Conservation (phyloP, 345 rosid genomes). For the Aquilaria malaccensis region DNA sequence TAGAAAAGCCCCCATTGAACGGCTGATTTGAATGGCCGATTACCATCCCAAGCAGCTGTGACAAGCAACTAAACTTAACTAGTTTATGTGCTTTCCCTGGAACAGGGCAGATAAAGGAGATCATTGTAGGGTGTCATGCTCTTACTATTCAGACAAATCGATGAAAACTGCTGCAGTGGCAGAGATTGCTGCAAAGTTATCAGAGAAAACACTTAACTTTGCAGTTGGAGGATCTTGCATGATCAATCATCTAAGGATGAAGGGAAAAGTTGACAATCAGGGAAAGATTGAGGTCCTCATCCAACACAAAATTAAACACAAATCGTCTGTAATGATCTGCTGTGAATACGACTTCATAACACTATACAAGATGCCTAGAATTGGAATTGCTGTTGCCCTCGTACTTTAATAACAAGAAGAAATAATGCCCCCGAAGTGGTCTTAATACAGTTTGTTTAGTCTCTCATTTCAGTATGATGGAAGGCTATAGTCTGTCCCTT, state of each 20-base stretch:
- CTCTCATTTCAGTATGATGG: too few relatives aligned
- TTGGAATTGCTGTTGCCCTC: constrained; percentile 12
- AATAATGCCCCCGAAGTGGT: too few relatives aligned
- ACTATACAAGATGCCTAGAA: constrained; percentile 4
- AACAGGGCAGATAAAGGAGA: constrained; percentile 13
- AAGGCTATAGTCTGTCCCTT: too few relatives aligned
- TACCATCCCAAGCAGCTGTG: not conserved
- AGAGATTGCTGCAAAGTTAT: constrained; percentile 8
- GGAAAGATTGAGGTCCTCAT: constrained; percentile 11
- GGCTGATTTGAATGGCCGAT: too few relatives aligned
- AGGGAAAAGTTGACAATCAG: constrained; percentile 4
- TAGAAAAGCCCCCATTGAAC: not conserved
- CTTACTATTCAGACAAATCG: not conserved
- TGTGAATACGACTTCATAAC: constrained; percentile 7
- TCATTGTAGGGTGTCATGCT: constrained; percentile 4
- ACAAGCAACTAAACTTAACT: not conserved
- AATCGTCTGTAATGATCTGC: constrained; percentile 3
- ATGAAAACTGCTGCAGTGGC: constrained; percentile 4
- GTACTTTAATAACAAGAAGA: too few relatives aligned
- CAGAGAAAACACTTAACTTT: not conserved
- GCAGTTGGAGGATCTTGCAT: constrained; percentile 7
- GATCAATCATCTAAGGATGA: constrained; percentile 7
- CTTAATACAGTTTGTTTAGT: too few relatives aligned
- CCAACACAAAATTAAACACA: not conserved
- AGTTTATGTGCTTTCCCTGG: not conserved